These are phyloP conservation scores for Exserohilum turcica DNA, from an alignment of 2,329 filamentous ascomycete genomes.

Conservation along the genomic window DNA sequence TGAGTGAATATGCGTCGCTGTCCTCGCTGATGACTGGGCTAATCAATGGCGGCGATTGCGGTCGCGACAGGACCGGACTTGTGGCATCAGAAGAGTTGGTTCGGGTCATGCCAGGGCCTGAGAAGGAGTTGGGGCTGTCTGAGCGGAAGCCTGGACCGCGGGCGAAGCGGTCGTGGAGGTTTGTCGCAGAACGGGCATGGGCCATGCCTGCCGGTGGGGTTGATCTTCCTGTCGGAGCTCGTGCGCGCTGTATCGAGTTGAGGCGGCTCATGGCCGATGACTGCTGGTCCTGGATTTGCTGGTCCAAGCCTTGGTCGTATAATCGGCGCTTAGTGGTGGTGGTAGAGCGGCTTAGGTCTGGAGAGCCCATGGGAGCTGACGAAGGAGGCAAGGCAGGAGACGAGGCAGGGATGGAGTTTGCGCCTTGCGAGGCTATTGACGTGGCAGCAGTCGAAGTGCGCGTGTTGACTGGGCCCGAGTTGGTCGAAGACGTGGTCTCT, in stretches of 20 bases:
- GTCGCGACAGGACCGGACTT: slow-evolving; percentile 48
- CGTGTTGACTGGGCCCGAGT: slow-evolving; percentile 67
- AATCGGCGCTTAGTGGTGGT: slow-evolving; percentile 77
- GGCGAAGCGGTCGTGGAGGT: slow-evolving; percentile 53
- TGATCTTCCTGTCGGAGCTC: slow-evolving; percentile 55
- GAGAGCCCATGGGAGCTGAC: slow-evolving; percentile 34
- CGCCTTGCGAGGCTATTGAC: slow-evolving; percentile 76
- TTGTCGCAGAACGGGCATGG: slow-evolving; percentile 54
- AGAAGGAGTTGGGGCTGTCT: slow-evolving; percentile 55
- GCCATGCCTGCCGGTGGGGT: slow-evolving; percentile 53
- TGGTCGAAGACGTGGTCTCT: slow-evolving; percentile 83
- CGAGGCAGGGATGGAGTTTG: slow-evolving; percentile 44
- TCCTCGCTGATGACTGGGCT: slow-evolving; percentile 75
- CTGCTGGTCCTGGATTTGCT: slow-evolving; percentile 81
- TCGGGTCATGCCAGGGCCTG: slow-evolving; percentile 37
- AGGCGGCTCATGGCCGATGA: slow-evolving; percentile 76
- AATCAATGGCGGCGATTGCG: slow-evolving; percentile 59
- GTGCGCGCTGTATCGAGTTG: slow-evolving; percentile 74
- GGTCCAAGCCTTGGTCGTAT: slow-evolving; percentile 81
- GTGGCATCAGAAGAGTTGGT: slow-evolving; percentile 41
- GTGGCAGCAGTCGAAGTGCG: slow-evolving; percentile 87
- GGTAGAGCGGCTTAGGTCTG: slow-evolving; percentile 65
- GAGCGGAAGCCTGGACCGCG: slow-evolving; percentile 49
- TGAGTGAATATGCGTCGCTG: slow-evolving; percentile 67
- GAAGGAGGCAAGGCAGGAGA: slow-evolving; percentile 33